Evolutionary conservation across 1,284 basidiomycete species (phyloP), one percentile per base, ranked within the genome.

Genomic region (Papiliotrema flavescens): DNA sequence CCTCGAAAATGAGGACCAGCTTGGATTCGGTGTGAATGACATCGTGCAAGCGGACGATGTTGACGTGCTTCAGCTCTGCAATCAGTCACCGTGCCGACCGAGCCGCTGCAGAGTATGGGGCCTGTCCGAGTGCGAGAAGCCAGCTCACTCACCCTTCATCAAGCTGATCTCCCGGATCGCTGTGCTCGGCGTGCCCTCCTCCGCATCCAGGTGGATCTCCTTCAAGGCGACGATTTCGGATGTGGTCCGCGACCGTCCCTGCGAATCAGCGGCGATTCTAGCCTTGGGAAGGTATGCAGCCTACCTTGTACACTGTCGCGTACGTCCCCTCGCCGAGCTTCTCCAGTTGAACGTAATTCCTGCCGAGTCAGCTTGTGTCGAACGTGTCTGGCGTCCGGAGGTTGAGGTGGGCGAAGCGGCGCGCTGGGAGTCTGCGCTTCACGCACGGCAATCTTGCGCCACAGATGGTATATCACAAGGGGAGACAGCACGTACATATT

Each of bases 1-100:
- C 75, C 78, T 98, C 96, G 73, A 95, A 97, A 45, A 98, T 95
- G 61, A 98, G 85, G 75, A 95, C 98, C 47, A 98, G 83, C 77
- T 96, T 95, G 77, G 90, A 87, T 77, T 98, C 95, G 19, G 90
- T 89, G 75, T 98, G 95, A 9, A 98, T 90, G 61, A 98, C 97
- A 78, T 98, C 95, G 55, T 95, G 82, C 55, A 98, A 80, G 68
- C 95, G 82, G 69, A 98, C 94, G 68, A 98, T 90, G 74, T 97
- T 91, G 44, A 93, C 90, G 70, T 97, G 89, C 69, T 90, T 90
- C 63, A 98, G 84, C 76, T 98, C 95, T 77, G 57, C 9, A 1
- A 17, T 32, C 28, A 32, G 28, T 32, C 28, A 32, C 11, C 11
- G 5, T 32, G n/a, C n/a, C n/a, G n/a, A n/a, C n/a, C n/a, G n/a